Evolutionary conservation across 2,329 filamentous ascomycete genomes (phyloP).

Genomic region (Claviceps citrina): DNA sequence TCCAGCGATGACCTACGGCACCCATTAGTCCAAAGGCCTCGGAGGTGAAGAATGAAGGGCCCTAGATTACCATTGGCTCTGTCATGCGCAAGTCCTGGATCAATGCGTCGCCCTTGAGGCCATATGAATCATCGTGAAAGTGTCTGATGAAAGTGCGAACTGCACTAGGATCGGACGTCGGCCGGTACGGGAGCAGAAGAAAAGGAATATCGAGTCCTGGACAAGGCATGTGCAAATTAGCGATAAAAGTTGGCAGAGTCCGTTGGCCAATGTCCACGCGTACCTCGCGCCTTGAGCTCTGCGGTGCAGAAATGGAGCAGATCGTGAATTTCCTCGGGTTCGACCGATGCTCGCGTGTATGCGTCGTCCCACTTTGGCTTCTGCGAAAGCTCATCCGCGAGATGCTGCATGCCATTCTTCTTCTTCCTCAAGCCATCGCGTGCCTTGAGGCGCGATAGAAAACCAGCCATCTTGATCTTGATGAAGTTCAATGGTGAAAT

Average conservation of each 20-base stretch:
- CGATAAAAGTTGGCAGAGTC: not conserved
- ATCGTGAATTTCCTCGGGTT: conserved; percentile 82
- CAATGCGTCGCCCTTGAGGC: conserved; percentile 53
- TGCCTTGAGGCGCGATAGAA: conserved; percentile 54
- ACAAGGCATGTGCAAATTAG: conserved; percentile 1
- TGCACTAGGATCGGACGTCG: conserved; percentile 78
- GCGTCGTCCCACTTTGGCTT: conserved; percentile 79
- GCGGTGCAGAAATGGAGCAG: conserved; percentile 70
- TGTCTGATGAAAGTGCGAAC: conserved; percentile 85
- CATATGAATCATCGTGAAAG: conserved; percentile 63
- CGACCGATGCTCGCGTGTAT: conserved; percentile 67
- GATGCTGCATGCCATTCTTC: conserved; percentile 43
- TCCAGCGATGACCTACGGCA: conserved; percentile 64
- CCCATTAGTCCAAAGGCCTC: not conserved
- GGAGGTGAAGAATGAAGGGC: not conserved
- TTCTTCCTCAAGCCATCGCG: conserved; percentile 57
- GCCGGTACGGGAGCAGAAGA: conserved; percentile 83
- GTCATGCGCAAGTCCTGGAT: conserved; percentile 79
- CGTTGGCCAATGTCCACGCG: conserved; percentile 13
- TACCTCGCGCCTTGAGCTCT: conserved; percentile 91
- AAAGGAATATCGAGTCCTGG: conserved; percentile 80
- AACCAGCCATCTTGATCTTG: conserved; percentile 33
- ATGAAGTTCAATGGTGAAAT: not conserved
- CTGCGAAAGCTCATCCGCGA: conserved; percentile 36
- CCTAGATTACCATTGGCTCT: conserved; percentile 69